A percentile compares a stretch with the other conserved stretches of the same genome.
phyloP scores from a whole-genome alignment of 2,329 filamentous ascomycete genomes.

The Arachnopeziza araneosa region DNA sequence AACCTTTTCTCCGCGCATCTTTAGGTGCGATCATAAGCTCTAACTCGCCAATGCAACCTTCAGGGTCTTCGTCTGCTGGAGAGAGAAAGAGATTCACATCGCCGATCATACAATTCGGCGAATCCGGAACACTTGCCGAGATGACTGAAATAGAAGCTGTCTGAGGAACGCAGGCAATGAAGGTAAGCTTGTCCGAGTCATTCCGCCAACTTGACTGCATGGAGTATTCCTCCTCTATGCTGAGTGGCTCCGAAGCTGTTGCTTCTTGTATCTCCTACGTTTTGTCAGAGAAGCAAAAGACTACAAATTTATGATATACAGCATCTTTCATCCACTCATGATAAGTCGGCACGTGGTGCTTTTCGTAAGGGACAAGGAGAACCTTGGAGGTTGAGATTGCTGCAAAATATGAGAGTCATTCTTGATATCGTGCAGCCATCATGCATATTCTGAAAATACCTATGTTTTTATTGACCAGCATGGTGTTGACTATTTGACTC shows the following conservation, averaged over 20 bases:
- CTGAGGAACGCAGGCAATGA: constrained; percentile 62
- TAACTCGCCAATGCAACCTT: constrained; percentile 58
- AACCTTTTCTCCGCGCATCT: constrained; percentile 52
- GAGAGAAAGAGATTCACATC: constrained; percentile 80
- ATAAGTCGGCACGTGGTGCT: constrained; percentile 75
- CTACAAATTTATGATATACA: constrained; percentile 5
- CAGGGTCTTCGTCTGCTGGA: constrained; percentile 41
- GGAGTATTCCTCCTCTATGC: constrained; percentile 73
- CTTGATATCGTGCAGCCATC: background rate
- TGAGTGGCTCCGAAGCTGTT: constrained; percentile 82
- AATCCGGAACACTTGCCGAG: constrained; percentile 41
- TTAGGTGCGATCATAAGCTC: constrained; percentile 78
- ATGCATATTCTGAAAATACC: constrained; percentile 16
- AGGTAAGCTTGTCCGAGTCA: constrained; percentile 83
- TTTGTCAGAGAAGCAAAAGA: background rate
- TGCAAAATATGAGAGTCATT: constrained; percentile 31
- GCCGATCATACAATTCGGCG: constrained; percentile 56
- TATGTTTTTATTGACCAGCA: constrained; percentile 31
- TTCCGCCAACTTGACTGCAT: constrained; percentile 87
- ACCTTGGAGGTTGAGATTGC: constrained; percentile 61
- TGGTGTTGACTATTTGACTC: constrained; percentile 8
- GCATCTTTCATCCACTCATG: constrained; percentile 79
- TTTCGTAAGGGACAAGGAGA: constrained; percentile 78
- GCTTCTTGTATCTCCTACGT: constrained; percentile 67
- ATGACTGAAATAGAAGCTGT: background rate